Percentiles rank a stretch among this genome's conserved stretches.
Evolutionary conservation across 2,329 filamentous ascomycete species (phyloP).

Genomic region (Pyrenophora teres): DNA sequence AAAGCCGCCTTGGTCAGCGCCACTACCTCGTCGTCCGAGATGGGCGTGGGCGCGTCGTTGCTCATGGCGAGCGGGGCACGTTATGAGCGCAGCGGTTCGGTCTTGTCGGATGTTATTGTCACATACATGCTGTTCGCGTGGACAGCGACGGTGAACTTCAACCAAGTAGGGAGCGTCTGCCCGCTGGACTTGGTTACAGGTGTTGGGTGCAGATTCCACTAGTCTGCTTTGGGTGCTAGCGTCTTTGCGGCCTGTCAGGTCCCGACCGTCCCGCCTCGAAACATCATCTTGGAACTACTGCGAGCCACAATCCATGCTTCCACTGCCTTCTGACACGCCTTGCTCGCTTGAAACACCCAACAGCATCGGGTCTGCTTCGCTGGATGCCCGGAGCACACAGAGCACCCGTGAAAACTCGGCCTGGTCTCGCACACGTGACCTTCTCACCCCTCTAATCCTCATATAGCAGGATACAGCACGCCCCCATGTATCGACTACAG

Average conservation of each 20-base stretch:
- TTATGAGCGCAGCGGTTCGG: slow-evolving; percentile 10
- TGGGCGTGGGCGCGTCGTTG: slow-evolving; percentile 50
- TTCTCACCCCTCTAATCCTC: too few relatives aligned
- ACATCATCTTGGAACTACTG: slow-evolving; percentile 17
- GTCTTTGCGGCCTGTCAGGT: slow-evolving; percentile 8
- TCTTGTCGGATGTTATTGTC: neutral
- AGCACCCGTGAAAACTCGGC: neutral
- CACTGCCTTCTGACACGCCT: slow-evolving; percentile 12
- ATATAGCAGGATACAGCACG: too few relatives aligned
- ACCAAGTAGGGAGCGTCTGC: slow-evolving; percentile 16
- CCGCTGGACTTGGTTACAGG: neutral
- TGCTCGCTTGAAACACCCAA: slow-evolving; percentile 8
- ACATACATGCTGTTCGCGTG: slow-evolving; percentile 16
- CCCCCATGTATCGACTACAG: too few relatives aligned
- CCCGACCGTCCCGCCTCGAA: slow-evolving; percentile 14
- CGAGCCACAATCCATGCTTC: slow-evolving; percentile 11
- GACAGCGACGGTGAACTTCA: slow-evolving; percentile 9
- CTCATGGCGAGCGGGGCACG: slow-evolving; percentile 39
- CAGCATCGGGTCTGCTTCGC: neutral
- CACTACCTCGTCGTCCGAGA: slow-evolving; percentile 68
- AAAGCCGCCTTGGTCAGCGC: slow-evolving; percentile 69
- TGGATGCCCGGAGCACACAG: neutral
- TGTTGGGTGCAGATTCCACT: slow-evolving; percentile 4
- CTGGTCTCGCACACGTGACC: too few relatives aligned
- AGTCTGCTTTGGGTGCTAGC: slow-evolving; percentile 10